phyloP scores from a whole-genome alignment of 192 early-diverging fungal genomes.

The Backusella circina region DNA sequence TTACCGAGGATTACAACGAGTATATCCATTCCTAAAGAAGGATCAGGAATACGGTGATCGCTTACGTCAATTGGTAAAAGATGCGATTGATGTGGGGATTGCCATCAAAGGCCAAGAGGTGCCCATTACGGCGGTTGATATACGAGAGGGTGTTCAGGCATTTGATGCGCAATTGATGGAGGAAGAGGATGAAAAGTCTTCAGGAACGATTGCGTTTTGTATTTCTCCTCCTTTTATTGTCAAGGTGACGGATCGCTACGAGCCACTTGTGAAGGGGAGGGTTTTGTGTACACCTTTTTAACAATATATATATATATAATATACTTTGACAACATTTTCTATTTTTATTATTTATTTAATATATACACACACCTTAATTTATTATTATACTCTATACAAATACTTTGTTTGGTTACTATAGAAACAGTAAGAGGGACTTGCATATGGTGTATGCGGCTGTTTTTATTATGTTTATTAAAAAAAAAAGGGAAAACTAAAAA shows the following conservation, averaged over 20 bases:
- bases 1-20: slow-evolving; percentile 21
- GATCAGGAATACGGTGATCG: slow-evolving; percentile 13
- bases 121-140: slow-evolving; percentile 24
- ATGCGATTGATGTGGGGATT: slow-evolving; percentile 14
- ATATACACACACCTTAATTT: not conserved
- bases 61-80: slow-evolving; percentile 21
- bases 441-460: not conserved
- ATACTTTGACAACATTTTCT: not conserved
- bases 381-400: too few relatives aligned
- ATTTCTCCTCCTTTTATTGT: slow-evolving; percentile 31
- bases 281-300: slow-evolving; percentile 12
- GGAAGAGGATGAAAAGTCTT: slow-evolving; percentile 10
- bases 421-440: not conserved
- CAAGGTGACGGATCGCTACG: not conserved
- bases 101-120: slow-evolving; percentile 34
- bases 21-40: slow-evolving; percentile 11
- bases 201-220: slow-evolving; percentile 24
- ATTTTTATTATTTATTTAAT: not conserved
- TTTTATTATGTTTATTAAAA: not conserved
- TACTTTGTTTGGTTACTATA: too few relatives aligned
- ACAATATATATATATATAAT: too few relatives aligned
- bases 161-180: slow-evolving; percentile 27
- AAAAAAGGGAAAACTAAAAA: not conserved
- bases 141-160: slow-evolving; percentile 15
- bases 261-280: slow-evolving; percentile 14